phyloP scores from a whole-genome alignment of 805 yeast genomes.

The Suhomyces faveliae region DNA sequence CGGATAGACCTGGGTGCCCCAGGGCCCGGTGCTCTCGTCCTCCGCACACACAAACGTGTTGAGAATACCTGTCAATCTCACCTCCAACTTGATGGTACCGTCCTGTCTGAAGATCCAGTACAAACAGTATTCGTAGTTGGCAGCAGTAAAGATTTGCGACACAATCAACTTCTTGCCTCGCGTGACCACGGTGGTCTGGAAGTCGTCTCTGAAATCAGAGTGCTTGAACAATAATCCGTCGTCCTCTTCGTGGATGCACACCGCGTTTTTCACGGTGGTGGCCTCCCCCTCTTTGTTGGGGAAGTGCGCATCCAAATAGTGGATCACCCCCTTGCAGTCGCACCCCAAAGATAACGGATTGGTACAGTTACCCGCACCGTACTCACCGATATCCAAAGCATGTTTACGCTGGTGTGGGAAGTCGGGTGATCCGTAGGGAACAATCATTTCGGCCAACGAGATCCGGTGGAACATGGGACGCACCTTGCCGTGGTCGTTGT shows the following conservation, averaged over 20 bases:
- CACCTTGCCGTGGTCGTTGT: conserved; percentile 72
- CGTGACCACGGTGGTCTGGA: conserved; percentile 70
- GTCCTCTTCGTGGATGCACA: conserved; percentile 85
- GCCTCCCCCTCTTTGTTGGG: conserved; percentile 67
- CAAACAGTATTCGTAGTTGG: conserved; percentile 81
- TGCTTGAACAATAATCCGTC: conserved; percentile 79
- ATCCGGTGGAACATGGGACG: conserved; percentile 78
- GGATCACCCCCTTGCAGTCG: conserved; percentile 84
- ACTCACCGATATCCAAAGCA: conserved; percentile 84
- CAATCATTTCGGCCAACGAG: conserved; percentile 79
- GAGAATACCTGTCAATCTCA: conserved; percentile 78
- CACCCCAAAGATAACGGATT: conserved; percentile 77
- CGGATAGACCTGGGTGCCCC: conserved; percentile 82
- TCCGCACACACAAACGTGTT: conserved; percentile 67
- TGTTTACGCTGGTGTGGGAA: conserved; percentile 83
- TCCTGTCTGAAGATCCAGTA: conserved; percentile 84
- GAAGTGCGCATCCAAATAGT: conserved; percentile 78
- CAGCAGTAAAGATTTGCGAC: conserved; percentile 83
- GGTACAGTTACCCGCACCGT: conserved; percentile 85
- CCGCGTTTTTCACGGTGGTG: conserved; percentile 69
- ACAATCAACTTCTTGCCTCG: conserved; percentile 72
- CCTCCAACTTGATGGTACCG: conserved; percentile 76
- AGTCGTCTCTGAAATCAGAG: conserved; percentile 79
- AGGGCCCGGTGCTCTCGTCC: conserved; percentile 67
- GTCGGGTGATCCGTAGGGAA: conserved; percentile 78